Conservation (phyloP, 768 basidiomycete genomes). For the Suillus bovinus region DNA sequence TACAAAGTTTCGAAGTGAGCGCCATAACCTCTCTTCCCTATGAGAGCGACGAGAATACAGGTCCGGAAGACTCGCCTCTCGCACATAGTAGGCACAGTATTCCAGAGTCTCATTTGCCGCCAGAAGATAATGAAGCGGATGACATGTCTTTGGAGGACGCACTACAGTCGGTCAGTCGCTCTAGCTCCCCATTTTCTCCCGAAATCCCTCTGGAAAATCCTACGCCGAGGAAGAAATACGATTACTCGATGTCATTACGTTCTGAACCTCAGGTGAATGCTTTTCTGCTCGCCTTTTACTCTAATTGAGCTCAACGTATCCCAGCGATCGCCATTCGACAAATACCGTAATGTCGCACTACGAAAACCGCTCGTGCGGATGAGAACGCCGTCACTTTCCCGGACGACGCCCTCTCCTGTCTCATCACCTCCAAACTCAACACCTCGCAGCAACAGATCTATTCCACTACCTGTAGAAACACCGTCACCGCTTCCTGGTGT, state of each 20-base stretch:
- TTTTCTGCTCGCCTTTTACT: constrained; percentile 7
- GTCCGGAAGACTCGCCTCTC: constrained; percentile 38
- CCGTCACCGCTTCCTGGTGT: constrained; percentile 50
- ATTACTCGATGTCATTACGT: constrained; percentile 59
- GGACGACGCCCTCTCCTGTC: constrained; percentile 56
- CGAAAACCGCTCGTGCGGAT: constrained; percentile 51
- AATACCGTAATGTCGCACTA: constrained; percentile 61
- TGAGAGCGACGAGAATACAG: constrained; percentile 34
- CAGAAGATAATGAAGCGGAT: constrained; percentile 44
- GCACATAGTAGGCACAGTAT: constrained; percentile 51
- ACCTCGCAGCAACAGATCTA: constrained; percentile 55
- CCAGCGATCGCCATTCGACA: constrained; percentile 62
- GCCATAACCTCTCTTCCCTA: constrained; percentile 55
- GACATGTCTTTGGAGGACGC: constrained; percentile 57
- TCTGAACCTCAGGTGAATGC: constrained; percentile 59
- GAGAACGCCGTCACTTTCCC: constrained; percentile 68
- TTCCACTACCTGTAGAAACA: constrained; percentile 38
- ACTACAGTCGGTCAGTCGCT: constrained; percentile 53
- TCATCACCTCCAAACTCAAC: constrained; percentile 68
- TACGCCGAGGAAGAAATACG: constrained; percentile 51
- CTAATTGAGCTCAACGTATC: background rate
- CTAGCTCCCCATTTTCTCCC: constrained; percentile 48
- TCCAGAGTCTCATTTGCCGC: constrained; percentile 54
- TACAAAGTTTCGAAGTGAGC: constrained; percentile 61
- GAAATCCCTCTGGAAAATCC: constrained; percentile 35